These are phyloP conservation scores for Cladosporium halotolerans DNA, from an alignment of 2,329 filamentous ascomycete species.

Conservation along the genomic window DNA sequence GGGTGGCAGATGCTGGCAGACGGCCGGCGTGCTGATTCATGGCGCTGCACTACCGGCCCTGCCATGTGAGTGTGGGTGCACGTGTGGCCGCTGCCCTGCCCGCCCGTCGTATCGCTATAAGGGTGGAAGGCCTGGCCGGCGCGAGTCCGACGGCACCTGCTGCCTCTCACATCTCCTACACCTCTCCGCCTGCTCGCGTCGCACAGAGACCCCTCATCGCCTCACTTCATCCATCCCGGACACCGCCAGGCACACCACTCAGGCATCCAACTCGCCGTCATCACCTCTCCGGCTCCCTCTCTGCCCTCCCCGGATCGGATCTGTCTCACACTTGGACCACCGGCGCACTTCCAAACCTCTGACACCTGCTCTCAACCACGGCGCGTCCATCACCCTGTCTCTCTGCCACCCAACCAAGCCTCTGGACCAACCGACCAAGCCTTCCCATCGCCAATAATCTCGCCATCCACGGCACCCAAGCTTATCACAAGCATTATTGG, in stretches of 20 bases:
- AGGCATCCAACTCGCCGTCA: neutral
- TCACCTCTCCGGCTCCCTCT: neutral
- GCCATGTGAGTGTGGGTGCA: neutral
- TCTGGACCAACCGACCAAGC: neutral
- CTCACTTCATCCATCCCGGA: neutral
- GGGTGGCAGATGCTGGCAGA: conserved; percentile 1
- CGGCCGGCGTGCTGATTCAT: conserved; percentile 3
- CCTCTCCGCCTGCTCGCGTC: neutral
- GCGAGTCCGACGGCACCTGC: neutral
- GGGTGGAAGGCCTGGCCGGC: no score
- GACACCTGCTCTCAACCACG: neutral
- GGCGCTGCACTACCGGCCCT: neutral
- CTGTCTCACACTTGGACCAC: conserved; percentile 5
- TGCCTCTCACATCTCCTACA: neutral
- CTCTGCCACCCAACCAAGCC: conserved; percentile 3
- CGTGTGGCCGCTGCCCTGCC: neutral
- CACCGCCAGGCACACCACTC: neutral
- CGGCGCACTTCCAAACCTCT: conserved; percentile 2
- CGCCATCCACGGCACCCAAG: neutral
- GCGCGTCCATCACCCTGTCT: neutral
- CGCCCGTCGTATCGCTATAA: no score
- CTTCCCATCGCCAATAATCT: neutral
- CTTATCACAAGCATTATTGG: conserved; percentile 12
- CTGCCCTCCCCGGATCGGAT: neutral
- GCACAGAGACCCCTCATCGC: neutral